A percentile compares a stretch with the other conserved stretches of the same genome.
Evolutionary conservation across 129 eudicot species (phyloP).

Genomic region (Kitagawia praeruptora): DNA sequence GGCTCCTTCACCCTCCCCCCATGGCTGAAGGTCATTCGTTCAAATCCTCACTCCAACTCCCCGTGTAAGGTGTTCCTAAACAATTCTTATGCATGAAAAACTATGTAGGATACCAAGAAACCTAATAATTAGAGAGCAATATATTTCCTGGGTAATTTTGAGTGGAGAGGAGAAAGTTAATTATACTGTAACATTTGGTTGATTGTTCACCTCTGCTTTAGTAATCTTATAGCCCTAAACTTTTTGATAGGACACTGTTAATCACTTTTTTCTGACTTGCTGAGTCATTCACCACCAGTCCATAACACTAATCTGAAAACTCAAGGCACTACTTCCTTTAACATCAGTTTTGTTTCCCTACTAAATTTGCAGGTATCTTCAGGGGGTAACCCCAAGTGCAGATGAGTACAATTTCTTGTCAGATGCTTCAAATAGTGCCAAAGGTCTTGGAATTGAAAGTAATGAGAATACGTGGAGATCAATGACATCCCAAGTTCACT

Average conservation of each 20-base stretch:
- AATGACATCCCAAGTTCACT: conserved; percentile 44
- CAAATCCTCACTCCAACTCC: not conserved
- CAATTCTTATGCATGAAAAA: not conserved
- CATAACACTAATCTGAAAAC: not conserved
- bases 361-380: conserved; percentile 40
- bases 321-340: not conserved
- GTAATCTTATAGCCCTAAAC: not conserved
- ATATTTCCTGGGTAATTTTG: not conserved
- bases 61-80: not conserved
- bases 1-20: no score
- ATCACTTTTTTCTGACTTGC: not conserved
- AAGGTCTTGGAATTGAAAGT: conserved; percentile 34
- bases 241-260: not conserved
- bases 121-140: not conserved
- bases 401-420: conserved; percentile 52
- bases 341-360: not conserved
- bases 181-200: not conserved
- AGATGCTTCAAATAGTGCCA: conserved; percentile 41
- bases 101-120: not conserved
- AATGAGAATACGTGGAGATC: conserved; percentile 52
- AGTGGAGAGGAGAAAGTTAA: not conserved
- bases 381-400: conserved; percentile 34
- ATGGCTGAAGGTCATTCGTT: not conserved
- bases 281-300: not conserved
- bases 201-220: not conserved